Evolutionary conservation across 1,284 basidiomycete species (phyloP), one percentile per base, ranked within the genome.

Genomic region (Stygiomarasmius scandens): DNA sequence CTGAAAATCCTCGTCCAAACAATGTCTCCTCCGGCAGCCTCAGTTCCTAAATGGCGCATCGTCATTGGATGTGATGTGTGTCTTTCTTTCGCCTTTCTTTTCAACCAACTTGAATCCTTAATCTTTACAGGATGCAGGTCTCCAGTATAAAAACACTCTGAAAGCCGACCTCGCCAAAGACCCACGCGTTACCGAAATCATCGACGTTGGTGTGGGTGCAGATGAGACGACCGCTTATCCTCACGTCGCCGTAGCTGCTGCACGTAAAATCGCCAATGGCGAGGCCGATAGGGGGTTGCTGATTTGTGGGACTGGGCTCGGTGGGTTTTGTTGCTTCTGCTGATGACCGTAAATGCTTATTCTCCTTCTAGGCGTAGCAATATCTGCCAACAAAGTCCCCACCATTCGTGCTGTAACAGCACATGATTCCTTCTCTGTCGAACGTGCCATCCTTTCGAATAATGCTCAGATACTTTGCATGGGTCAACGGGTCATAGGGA

Each of bases 281-380:
- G 58, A 60, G 22, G 61, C 61, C 12, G 61, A 62, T 36, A 55
- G 63, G 20, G 63, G 58, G 2, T 44, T 64, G 6, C 38, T 62
- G n/a, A 64, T 64, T 46, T 64, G 61, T 24, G 63, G 63, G 9
- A 61, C 61, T 41, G 63, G 61, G 10, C 55, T 64, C 2, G 63
- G 63, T 63, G 45, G 8, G 62, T 60, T 36, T 9, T 24, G 12
- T 32, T 12, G 29, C 29, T 32, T 32, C 12, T 32, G 29, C n/a
- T n/a, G n/a, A n/a, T n/a, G n/a, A n/a, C n/a, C n/a, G n/a, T n/a
- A n/a, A n/a, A n/a, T n/a, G n/a, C n/a, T n/a, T n/a, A n/a, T n/a
- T n/a, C n/a, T n/a, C n/a, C n/a, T n/a, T n/a, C n/a, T n/a, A 64
- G 63, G 63, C 20, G 61, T 64, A 10, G 63, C 61, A 9, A 62